Evolutionary conservation across 2,329 filamentous ascomycete genomes (phyloP), one percentile per base, ranked within the genome.

Genomic region (Colletotrichum sp.): DNA sequence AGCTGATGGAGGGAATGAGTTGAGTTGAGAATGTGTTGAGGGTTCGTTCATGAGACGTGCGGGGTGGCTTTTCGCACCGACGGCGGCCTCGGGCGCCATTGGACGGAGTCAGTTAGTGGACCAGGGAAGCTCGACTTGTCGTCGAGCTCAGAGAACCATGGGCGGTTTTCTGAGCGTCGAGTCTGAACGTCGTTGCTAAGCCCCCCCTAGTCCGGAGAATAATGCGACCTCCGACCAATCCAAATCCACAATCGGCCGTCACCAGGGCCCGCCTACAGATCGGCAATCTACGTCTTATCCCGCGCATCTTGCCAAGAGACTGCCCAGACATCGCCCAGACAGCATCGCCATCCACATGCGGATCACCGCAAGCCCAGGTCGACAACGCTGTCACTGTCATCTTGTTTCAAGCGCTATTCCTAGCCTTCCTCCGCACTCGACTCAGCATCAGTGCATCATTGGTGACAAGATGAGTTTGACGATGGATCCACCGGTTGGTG

Each of bases 1-100:
- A 96, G 82, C 89, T 98, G 80, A 96, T 98, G 95, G 93, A 95
- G 78, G 97, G 96, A 21, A 98, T 98, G 96, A 85, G 82, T 61
- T 78, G 72, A 78, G 70, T 76, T 38, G 60, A 75, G 36, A 58
- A 66, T 43, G 58, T 73, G 70, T 43, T 52, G 62, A 72, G 56
- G 52, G 73, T 48, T 72, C 62, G 56, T 73, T 60, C 52, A 69
- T 67, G 70, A 75, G 71, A 75, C 71, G 71, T 70, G 74, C 71
- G 65, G 74, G 71, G 65, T 62, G 71, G 30, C 43, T 24, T 60
- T 30, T 18, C 24, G n/a, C 32, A 62, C 58, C 58, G 55, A 58
- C 43, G 64, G 34, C 56, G 62, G 43, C 69, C 38, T 58, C 36
- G 62, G 43, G 69, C 26, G 55, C 30, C 73, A 75, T 75, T 48